A percentile compares a stretch with the other conserved stretches of the same genome.
phyloP scores from a whole-genome alignment of 352 stramenopile species.

The Discostella stelligera region DNA sequence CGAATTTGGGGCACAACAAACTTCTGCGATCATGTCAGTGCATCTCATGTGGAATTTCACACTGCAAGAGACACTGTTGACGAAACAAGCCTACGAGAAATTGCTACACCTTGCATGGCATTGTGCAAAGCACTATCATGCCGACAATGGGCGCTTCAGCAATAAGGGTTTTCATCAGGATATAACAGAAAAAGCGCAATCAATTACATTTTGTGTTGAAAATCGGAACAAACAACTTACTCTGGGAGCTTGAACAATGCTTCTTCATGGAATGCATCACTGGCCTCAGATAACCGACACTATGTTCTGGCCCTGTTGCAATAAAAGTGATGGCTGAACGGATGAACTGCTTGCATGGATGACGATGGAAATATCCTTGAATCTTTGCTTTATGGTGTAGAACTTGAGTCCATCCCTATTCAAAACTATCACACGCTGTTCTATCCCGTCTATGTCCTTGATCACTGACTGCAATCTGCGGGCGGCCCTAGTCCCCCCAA shows the following conservation, averaged over 20 bases:
- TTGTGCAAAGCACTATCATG: constrained; percentile 46
- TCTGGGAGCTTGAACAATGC: too few species aligned
- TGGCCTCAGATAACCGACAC: not conserved
- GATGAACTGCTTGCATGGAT: not conserved
- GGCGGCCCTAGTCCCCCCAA: too few species aligned
- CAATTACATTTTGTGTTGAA: too few species aligned
- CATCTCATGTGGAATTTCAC: too few species aligned
- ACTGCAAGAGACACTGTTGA: too few species aligned
- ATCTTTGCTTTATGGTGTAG: not conserved
- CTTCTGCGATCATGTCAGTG: too few species aligned
- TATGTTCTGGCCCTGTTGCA: constrained; percentile 39
- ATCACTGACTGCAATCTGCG: constrained; percentile 34
- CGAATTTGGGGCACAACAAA: constrained; percentile 31
- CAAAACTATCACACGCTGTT: constrained; percentile 23
- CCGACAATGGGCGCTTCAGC: constrained; percentile 41
- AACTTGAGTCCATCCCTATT: not conserved
- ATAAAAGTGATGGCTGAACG: constrained; percentile 3
- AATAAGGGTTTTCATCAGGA: too few species aligned
- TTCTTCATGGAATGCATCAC: too few species aligned
- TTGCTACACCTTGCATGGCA: not conserved
- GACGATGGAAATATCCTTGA: not conserved
- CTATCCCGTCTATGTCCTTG: constrained; percentile 24
- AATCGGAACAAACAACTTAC: too few species aligned
- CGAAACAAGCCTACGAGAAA: constrained; percentile 47
- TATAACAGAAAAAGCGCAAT: too few species aligned